Evolutionary conservation across 192 early-diverging fungal species (phyloP), one percentile per base, ranked within the genome.

Genomic region (Powellomyces hirtus): DNA sequence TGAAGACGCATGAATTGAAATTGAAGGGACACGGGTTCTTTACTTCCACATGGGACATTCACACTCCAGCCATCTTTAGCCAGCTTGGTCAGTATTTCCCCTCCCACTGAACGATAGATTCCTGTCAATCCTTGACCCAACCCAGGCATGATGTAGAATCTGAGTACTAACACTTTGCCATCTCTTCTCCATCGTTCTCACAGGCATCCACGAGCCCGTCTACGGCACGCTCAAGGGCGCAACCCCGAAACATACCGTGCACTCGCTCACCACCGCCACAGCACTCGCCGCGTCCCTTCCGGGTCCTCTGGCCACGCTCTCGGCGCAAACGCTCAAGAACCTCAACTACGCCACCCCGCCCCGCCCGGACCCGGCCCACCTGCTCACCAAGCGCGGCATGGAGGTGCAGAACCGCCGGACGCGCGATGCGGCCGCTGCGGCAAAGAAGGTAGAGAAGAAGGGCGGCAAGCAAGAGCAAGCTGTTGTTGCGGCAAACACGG

Each of bases 131-230:
- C 8, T 36, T 42, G 8, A 42, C 51, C 8, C 10, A 52, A 20
- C 51, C 51, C 51, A 20, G 51, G 46, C 49, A 24, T 40, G 29
- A 11, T 44, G 49, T 63, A 8, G 11, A 13, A 35, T 60, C n/a
- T n/a, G 30, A 36, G 8, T 42, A 18, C 18, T 42, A 42, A 42
- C 18, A 42, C 40, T 42, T 42, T 42, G 40, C 10, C n/a, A n/a
- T n/a, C 18, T 42, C 8, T 52, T 52, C 7, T 38, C n/a, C 18
- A 16, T 1, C 14, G 38, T n/a, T 45, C 24, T 38, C 8, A 14
- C 38, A 75, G 81, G 82, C 38, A 71, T 84, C 46, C 82, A 84
- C 71, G 79, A 84, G 53, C 82, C 82, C 8, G 82, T 84, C 0
- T 84, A 64, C 50, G 82, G 75, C 27, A 31, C 22, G 11, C 37